These are phyloP conservation scores for Globisporangium canariense DNA, from an alignment of 352 stramenopile genomes.

Conservation along the genomic window DNA sequence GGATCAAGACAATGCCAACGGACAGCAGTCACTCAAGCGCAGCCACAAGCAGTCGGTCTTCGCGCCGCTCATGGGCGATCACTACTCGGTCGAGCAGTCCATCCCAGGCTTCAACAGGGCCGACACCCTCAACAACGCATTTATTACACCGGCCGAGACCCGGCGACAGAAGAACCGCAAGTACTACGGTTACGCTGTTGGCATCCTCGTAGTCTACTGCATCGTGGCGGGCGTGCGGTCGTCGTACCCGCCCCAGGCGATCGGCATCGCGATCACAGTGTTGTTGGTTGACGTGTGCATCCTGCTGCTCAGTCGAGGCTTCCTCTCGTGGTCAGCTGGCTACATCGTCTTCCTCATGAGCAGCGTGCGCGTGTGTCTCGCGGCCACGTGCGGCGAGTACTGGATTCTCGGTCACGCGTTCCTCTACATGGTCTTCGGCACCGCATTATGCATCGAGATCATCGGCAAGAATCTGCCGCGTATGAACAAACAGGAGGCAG, in stretches of 20 bases:
- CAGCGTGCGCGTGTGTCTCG: slow-evolving; percentile 63
- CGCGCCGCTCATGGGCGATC: slow-evolving; percentile 65
- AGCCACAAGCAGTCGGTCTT: slow-evolving; percentile 70
- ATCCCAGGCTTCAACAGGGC: slow-evolving; percentile 68
- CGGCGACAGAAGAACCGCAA: slow-evolving; percentile 44
- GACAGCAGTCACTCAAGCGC: slow-evolving; percentile 14
- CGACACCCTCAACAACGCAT: slow-evolving; percentile 78
- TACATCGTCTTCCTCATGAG: slow-evolving; percentile 84
- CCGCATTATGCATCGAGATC: slow-evolving; percentile 75
- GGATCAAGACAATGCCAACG: slow-evolving; percentile 1
- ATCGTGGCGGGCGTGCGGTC: slow-evolving; percentile 55
- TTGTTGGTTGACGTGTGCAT: slow-evolving; percentile 72
- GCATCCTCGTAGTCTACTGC: slow-evolving; percentile 52
- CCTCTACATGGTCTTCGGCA: slow-evolving; percentile 78
- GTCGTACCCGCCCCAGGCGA: slow-evolving; percentile 48
- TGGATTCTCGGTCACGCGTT: slow-evolving; percentile 82
- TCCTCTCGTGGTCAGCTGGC: slow-evolving; percentile 69
- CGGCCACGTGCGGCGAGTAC: slow-evolving; percentile 58
- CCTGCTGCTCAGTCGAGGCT: slow-evolving; percentile 67
- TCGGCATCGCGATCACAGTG: slow-evolving; percentile 67
- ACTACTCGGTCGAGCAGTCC: slow-evolving; percentile 77
- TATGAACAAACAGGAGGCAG: slow-evolving; percentile 81
- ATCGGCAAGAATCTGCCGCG: slow-evolving; percentile 75
- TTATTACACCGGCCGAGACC: slow-evolving; percentile 58
- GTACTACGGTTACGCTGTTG: slow-evolving; percentile 47